Base-by-base conservation (phyloP, 2,329 filamentous ascomycete genomes). In the Drechslera avenae region DNA sequence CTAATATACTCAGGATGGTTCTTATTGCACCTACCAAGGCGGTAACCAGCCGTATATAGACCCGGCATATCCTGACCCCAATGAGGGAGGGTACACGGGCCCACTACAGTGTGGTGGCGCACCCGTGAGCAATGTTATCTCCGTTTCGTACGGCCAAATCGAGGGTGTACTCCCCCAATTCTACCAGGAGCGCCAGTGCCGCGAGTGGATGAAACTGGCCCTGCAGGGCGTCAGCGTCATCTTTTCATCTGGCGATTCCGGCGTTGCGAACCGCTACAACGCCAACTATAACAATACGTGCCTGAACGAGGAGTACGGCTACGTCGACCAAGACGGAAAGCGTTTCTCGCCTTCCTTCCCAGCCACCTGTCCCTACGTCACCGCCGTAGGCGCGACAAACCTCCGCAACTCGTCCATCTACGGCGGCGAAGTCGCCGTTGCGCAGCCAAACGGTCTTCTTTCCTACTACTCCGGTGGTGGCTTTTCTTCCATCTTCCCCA, bases 281-380 rank as follows among this genome's bases (percentile, higher is more conserved):
- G 36, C 48, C 13, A 52, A 50, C 1, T 53, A 61, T 41, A 50
- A 53, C 32, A 59, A 61, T 56, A 50, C 47, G 31, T 60, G 55
- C 32, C 42, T 60, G 13, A 53, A 60, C 18, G 32, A 45, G 3
- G 56, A 57, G 7, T 46, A 43, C 17, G 50, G 54, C 23, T 54
- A 56, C 21, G 49, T 55, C 5, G 51, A 55, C 3, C 49, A 39
- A 9, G 41, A 49, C 1, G 55, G 50, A 5, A 52, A 40, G 6
- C 35, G 40, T 1, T 83, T 86, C 57, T 75, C 84, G 21, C 79
- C 84, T 1, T 80, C 78, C 1, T 89, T 88, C 68, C 86, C 86
- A 0, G 81, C 80, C 0, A 80, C 80, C 1, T 89, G 86, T 56
- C 86, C 85, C 0, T 88, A 82, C 68, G 81, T 88, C 1, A 89